Base-by-base conservation (phyloP, 805 yeast genomes). In the Hanseniaspora jakobsenii region DNA sequence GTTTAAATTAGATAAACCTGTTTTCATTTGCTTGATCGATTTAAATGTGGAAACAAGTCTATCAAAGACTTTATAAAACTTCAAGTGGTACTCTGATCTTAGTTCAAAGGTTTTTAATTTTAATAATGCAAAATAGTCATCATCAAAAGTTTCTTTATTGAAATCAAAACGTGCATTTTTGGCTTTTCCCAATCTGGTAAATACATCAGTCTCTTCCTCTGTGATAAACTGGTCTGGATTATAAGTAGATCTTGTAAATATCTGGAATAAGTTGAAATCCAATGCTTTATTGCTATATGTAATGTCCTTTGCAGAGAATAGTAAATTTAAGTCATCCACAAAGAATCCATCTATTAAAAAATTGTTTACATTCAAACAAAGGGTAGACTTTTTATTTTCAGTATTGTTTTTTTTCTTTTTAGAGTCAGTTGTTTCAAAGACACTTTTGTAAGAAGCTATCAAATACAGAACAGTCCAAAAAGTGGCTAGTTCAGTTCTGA, bases 31-130 rank as follows among this genome's bases (percentile, higher is more conserved):
- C 36, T 58, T 64, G 6, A 64, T 55, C 0, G 77, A 65, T 50
- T 75, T 75, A 39, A 63, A 64, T 46, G 70, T 59, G 0, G 74
- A 67, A 9, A 73, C 65, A 4, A 70, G 49, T 47, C 72, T 72
- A 48, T 73, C 78, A 30, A 71, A 62, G 27, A 75, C 69, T 6
- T 68, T 67, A 55, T 70, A 74, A 44, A 74, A 55, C 37, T 58
- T 57, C 35, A 59, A 58, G 44, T 62, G 64, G 31, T 61, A 60
- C 37, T 62, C 65, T 1, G 63, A 57, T 28, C 53, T 59, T 2
- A 61, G 38, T 30, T 52, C 52, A 12, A 61, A 50, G 1, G 50
- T 40, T 5, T 57, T 47, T 1, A 59, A 38, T 3, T 42, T 30
- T 1, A 60, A 19, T 2, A 16, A 6, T 4, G 57, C 18, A 6